Percentiles rank a stretch among this genome's conserved stretches.
phyloP scores from a whole-genome alignment of 352 stramenopile genomes.

The Phytophthora boehmeriae region DNA sequence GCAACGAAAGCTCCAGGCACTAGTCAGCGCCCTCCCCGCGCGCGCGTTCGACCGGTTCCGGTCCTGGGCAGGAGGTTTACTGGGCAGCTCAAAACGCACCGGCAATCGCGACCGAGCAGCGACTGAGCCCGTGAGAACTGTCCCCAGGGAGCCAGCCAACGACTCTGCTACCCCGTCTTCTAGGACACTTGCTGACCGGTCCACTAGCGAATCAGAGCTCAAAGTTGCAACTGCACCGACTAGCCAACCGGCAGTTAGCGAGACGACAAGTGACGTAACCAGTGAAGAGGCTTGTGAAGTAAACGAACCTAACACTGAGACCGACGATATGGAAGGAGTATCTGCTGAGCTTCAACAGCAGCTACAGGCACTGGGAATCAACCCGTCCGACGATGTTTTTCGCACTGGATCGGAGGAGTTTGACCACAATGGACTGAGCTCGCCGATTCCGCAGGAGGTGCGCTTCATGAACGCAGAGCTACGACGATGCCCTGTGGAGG shows the following conservation, averaged over 20 bases:
- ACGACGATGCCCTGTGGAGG: slow-evolving; percentile 74
- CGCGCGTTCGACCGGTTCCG: slow-evolving; percentile 37
- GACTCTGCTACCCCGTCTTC: not conserved
- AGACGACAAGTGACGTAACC: slow-evolving; percentile 7
- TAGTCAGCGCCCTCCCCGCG: slow-evolving; percentile 28
- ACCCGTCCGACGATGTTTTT: slow-evolving; percentile 82
- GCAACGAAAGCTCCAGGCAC: slow-evolving; percentile 10
- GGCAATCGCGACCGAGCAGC: slow-evolving; percentile 22
- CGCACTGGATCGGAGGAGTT: slow-evolving; percentile 77
- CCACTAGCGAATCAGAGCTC: slow-evolving; percentile 15
- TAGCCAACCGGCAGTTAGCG: not conserved
- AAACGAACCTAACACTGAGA: not conserved
- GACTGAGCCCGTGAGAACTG: slow-evolving; percentile 23
- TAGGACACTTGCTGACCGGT: slow-evolving; percentile 10
- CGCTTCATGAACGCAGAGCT: slow-evolving; percentile 89
- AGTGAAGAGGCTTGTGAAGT: slow-evolving; percentile 8
- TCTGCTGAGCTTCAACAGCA: slow-evolving; percentile 79
- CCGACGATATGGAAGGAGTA: slow-evolving; percentile 52
- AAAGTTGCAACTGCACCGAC: slow-evolving; percentile 9
- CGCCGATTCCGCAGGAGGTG: slow-evolving; percentile 85
- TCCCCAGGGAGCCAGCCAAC: slow-evolving; percentile 5
- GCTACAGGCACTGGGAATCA: slow-evolving; percentile 81
- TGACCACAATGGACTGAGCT: slow-evolving; percentile 81
- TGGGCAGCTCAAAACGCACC: slow-evolving; percentile 14
- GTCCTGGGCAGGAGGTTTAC: slow-evolving; percentile 33